These are phyloP conservation scores for Ophiostoma triangulosporum DNA, from an alignment of 2,329 filamentous ascomycete species.

Conservation along the genomic window DNA sequence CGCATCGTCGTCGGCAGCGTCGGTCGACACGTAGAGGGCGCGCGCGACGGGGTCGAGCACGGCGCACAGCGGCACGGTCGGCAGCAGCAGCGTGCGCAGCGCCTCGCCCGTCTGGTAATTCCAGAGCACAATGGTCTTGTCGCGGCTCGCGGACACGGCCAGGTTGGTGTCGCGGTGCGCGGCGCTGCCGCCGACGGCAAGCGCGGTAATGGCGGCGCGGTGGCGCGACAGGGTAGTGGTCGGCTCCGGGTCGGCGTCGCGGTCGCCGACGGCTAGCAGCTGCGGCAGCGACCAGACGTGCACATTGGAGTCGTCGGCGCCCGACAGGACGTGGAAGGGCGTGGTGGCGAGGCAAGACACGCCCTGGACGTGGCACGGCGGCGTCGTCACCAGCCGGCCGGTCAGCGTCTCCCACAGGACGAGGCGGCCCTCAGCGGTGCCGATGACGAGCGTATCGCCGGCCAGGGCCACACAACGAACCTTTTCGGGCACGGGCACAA, in stretches of 20 bases:
- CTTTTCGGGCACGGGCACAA: slow-evolving; percentile 75
- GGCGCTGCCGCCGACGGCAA: slow-evolving; percentile 50
- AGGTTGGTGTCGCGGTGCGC: slow-evolving; percentile 56
- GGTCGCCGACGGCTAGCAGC: slow-evolving; percentile 44
- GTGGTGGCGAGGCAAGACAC: slow-evolving; percentile 64
- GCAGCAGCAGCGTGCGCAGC: slow-evolving; percentile 70
- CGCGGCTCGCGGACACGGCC: slow-evolving; percentile 68
- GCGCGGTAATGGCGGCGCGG: slow-evolving; percentile 55
- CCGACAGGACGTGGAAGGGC: slow-evolving; percentile 60
- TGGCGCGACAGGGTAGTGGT: slow-evolving; percentile 67
- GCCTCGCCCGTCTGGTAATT: slow-evolving; percentile 70
- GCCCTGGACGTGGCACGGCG: slow-evolving; percentile 64
- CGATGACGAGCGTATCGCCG: slow-evolving; percentile 60
- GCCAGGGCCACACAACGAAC: slow-evolving; percentile 66
- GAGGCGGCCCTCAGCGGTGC: slow-evolving; percentile 72
- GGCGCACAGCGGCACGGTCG: slow-evolving; percentile 57
- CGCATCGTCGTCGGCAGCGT: slow-evolving; percentile 59
- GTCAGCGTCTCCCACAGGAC: slow-evolving; percentile 85
- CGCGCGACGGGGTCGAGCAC: slow-evolving; percentile 71
- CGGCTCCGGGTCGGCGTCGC: slow-evolving; percentile 45
- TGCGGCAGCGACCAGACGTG: slow-evolving; percentile 79
- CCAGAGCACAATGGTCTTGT: slow-evolving; percentile 87
- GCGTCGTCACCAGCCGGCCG: slow-evolving; percentile 62
- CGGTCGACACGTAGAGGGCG: slow-evolving; percentile 67
- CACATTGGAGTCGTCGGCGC: slow-evolving; percentile 75